Evolutionary conservation across 371 early-diverging fungal species (phyloP).

Genomic region (Smittium mucronatum): DNA sequence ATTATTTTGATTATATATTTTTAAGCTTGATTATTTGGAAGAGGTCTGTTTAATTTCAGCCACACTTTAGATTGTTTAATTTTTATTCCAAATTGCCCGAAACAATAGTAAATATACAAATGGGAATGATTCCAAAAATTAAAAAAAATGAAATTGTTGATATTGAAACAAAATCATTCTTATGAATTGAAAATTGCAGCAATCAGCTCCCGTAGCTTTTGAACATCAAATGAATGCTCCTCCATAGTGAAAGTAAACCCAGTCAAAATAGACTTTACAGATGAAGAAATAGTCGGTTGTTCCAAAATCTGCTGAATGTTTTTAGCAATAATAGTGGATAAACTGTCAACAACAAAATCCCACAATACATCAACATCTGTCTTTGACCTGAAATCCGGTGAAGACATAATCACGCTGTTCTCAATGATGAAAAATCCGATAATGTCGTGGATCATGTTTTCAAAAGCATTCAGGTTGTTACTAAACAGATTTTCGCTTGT

Average conservation of each 20-base stretch:
- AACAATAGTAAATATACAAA: too few relatives aligned
- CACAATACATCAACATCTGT: conserved; percentile 79
- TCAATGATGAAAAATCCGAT: conserved; percentile 95
- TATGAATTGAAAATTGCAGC: conserved; percentile 9
- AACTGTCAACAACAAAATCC: conserved; percentile 68
- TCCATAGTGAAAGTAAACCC: conserved; percentile 83
- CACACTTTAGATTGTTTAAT: too few relatives aligned
- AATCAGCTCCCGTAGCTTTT: conserved; percentile 49
- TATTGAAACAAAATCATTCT: too few relatives aligned
- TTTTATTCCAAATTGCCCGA: too few relatives aligned
- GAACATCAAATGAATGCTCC: conserved; percentile 58
- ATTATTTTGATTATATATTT: too few relatives aligned
- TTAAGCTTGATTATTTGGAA: too few relatives aligned
- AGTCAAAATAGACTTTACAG: conserved; percentile 58
- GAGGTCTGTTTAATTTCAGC: too few relatives aligned
- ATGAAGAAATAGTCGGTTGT: conserved; percentile 58
- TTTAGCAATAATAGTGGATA: conserved; percentile 62
- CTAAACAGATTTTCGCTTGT: conserved; percentile 32
- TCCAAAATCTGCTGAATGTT: conserved; percentile 58
- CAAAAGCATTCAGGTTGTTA: conserved; percentile 52
- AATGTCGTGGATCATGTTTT: conserved; percentile 67
- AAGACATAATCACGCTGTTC: conserved; percentile 73
- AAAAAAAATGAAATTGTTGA: too few relatives aligned
- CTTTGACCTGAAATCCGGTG: conserved; percentile 79
- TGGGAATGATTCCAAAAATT: too few relatives aligned